These are phyloP conservation scores for Boletus vinaceobasis DNA, from an alignment of 768 basidiomycete genomes.

Conservation along the genomic window DNA sequence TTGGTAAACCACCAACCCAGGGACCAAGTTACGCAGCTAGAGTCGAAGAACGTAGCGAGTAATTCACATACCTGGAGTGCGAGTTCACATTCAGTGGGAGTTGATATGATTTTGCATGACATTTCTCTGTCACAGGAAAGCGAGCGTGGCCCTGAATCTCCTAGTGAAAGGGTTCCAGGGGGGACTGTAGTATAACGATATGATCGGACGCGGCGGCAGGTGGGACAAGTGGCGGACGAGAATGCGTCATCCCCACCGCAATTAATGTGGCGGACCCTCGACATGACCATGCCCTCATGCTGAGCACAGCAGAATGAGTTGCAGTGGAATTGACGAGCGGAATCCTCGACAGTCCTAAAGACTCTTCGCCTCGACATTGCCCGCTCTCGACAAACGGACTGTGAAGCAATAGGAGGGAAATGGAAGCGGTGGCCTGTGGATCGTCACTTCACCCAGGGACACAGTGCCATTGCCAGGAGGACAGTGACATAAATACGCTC, in stretches of 20 bases:
- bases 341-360: not conserved
- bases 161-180: constrained; percentile 6
- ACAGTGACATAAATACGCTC: not conserved
- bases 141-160: not conserved
- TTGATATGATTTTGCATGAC: not conserved
- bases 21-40: not conserved
- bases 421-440: constrained; percentile 7
- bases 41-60: not conserved
- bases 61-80: not conserved
- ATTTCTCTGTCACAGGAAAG: not conserved
- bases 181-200: not conserved
- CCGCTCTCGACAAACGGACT: not conserved
- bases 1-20: not conserved
- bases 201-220: constrained; percentile 1
- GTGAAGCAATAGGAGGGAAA: not conserved
- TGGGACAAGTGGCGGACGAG: not conserved
- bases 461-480: not conserved
- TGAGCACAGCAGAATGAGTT: not conserved
- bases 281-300: not conserved
- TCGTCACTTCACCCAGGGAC: constrained; percentile 2
- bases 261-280: not conserved
- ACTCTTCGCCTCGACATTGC: constrained; percentile 6
- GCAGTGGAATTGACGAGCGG: not conserved
- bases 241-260: constrained; percentile 6
- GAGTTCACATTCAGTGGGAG: not conserved